Evolutionary conservation across 2,329 filamentous ascomycete genomes (phyloP).

Genomic region (Periconia macrospinosa): DNA sequence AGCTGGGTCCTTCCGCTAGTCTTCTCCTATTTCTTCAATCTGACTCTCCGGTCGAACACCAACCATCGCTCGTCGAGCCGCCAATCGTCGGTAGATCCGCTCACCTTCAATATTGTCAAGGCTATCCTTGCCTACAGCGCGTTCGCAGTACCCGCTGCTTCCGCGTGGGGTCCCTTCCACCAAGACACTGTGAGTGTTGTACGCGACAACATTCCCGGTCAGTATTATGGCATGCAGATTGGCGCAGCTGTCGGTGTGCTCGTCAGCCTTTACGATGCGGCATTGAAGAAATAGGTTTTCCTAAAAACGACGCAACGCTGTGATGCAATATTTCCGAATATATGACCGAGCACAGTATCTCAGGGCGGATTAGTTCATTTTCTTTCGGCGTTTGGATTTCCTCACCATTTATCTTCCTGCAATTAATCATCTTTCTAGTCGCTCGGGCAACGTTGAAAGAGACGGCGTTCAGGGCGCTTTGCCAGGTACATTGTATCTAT

Average conservation of each 20-base stretch:
- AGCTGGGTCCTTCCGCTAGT: conserved; percentile 70
- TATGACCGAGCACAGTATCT: neutral
- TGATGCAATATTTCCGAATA: neutral
- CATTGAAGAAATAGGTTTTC: conserved; percentile 59
- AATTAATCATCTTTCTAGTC: conserved; percentile 4
- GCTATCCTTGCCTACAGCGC: conserved; percentile 80
- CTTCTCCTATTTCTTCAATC: conserved; percentile 87
- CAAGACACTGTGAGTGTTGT: conserved; percentile 64
- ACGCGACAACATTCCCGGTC: conserved; percentile 68
- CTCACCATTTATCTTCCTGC: neutral
- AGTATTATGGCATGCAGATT: conserved; percentile 69
- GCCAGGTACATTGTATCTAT: conserved; percentile 11
- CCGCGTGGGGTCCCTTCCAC: conserved; percentile 59
- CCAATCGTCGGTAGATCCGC: conserved; percentile 73
- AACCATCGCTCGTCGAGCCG: conserved; percentile 45
- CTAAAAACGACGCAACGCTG: too few species aligned
- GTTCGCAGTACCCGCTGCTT: conserved; percentile 49
- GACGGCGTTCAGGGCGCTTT: conserved; percentile 23
- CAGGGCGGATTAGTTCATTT: neutral
- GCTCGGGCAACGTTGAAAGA: conserved; percentile 1
- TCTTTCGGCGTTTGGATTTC: conserved; percentile 1
- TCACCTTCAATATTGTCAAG: conserved; percentile 89
- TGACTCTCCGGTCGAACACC: conserved; percentile 63
- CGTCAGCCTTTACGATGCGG: conserved; percentile 75
- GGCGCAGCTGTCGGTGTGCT: conserved; percentile 69